Base-by-base conservation (phyloP, 495 filamentous ascomycete genomes). In the Rostrohypoxylon terebratum region DNA sequence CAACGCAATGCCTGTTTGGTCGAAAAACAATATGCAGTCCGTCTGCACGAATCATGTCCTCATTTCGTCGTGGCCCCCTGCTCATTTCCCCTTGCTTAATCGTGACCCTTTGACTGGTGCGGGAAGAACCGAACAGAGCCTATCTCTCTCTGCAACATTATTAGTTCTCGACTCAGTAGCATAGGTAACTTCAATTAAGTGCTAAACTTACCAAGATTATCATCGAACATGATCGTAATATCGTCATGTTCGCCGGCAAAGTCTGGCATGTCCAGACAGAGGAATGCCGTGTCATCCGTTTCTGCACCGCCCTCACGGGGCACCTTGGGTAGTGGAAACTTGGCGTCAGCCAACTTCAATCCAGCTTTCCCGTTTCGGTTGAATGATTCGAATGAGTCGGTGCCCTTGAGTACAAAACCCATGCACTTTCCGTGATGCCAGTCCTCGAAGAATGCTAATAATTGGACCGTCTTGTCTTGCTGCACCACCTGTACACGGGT, bases 161-260 rank as follows among this genome's bases (percentile, higher is more conserved):
- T 81, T 72, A 82, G 79, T 69, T 23, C 48, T 8, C 16, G 1
- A 28, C 66, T 10, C 14, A 42, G 50, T 16, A 58, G 0, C 36
- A 2, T 54, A 14, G 48, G 50, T 16, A 58, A 1, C 36, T 1
- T 54, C 13, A 54, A 14, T 14, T 4, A 11, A 21, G 5, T 40
- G 34, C 33, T 31, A 33, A 50, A 87, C 92, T 79, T 83, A 97
- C 94, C 92, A 74, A 86, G 78, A 76, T 91, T 90, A 28, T 81
- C 89, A 47, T 96, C 93, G 83, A 97, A 97, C 23, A 88, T 75
- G 74, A 97, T 91, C 21, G 89, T 83, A 74, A 97, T 91, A 81
- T 97, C 94, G 80, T 97, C 94, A 78, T 96, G 93, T 81, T 96
- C 93, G 18, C 91, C 90, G 0, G 93, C 91, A 81, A 95, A 94